Percentiles rank a stretch among this genome's conserved stretches.
Evolutionary conservation across 2,329 filamentous ascomycete genomes (phyloP).

Genomic region (Thielaviopsis ethacetica): DNA sequence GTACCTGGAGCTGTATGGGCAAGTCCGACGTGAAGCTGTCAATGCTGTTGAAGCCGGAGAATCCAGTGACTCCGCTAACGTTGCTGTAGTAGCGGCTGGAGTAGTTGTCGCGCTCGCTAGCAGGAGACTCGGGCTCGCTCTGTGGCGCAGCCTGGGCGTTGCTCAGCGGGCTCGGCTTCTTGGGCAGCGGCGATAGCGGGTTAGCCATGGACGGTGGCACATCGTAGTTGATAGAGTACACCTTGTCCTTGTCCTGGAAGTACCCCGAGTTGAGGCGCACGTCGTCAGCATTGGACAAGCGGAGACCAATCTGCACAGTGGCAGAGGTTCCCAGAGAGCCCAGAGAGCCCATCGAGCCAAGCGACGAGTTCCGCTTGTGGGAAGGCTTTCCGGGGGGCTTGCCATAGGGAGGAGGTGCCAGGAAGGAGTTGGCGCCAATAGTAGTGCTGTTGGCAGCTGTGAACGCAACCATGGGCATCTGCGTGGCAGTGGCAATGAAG

Average conservation of each 20-base stretch:
- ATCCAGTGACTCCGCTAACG: constrained; percentile 5
- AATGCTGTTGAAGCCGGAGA: constrained; percentile 3
- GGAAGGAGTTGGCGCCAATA: not conserved
- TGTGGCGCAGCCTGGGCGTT: not conserved
- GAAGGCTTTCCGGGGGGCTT: constrained; percentile 15
- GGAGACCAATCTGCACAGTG: constrained; percentile 55
- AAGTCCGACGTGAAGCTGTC: not conserved
- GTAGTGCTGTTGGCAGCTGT: not conserved
- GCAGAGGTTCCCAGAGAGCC: constrained; percentile 45
- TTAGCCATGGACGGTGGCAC: constrained; percentile 7
- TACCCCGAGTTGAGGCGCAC: constrained; percentile 23
- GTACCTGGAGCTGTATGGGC: not conserved
- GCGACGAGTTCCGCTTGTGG: constrained; percentile 35
- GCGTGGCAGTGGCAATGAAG: not conserved
- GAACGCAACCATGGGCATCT: not conserved
- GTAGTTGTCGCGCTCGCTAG: constrained; percentile 14
- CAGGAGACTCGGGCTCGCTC: not conserved
- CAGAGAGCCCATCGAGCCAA: constrained; percentile 36
- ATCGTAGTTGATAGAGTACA: constrained; percentile 22
- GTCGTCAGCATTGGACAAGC: constrained; percentile 44
- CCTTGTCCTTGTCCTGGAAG: constrained; percentile 20
- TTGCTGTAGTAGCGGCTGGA: constrained; percentile 7
- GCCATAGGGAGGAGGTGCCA: constrained; percentile 6
- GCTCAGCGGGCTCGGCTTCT: constrained; percentile 19
- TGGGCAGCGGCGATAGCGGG: not conserved